Base-by-base conservation (phyloP, 768 basidiomycete genomes). In the Mycena albidolilacea region DNA sequence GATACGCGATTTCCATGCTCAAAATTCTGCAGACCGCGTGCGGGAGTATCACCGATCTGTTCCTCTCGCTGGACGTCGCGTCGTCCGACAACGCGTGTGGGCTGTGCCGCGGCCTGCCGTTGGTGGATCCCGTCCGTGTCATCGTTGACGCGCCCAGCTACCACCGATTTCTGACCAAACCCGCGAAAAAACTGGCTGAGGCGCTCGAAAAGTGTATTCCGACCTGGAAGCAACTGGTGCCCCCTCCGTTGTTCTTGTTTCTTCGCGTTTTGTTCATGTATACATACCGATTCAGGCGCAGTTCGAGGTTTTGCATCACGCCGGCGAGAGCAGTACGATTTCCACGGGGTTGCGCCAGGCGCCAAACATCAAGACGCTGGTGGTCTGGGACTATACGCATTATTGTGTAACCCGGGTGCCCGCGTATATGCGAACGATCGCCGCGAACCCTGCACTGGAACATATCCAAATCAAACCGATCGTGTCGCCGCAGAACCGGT, bases 111-210 rank as follows among this genome's bases (percentile, higher is more conserved):
- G 69, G 71, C 35, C 35, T 72, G n/a, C 54, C 37, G 19, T 48
- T 68, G 35, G 17, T 72, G 37, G 7, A 64, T 35, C 71, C 71
- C 30, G 41, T 58, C 14, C 69, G 54, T n/a, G 30, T 70, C 41
- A 70, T 70, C 19, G 2, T 70, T 17, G n/a, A 23, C 30, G 37
- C 15, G 15, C 12, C 30, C 3, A 44, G 11, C 6, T 58, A 17
- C 10, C 7, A 19, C 7, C 12, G 8, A 15, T 0, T 1, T 12
- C 0, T 44, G 17, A 14, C 48, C 6, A 41, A 21, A 23, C 3
- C 2, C 15, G 38, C 50, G 23, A 43, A 19, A 21, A 69, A 69
- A 11, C 30, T 70, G 2, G 6, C 55, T 14, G 15, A 44, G 0
- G 14, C 21, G 21, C 52, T 70, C 50, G 54, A 21, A n/a, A 57